Evolutionary conservation across 768 basidiomycete genomes (phyloP), one percentile per base, ranked within the genome.

Genomic region (Gloeostereum incarnatum): DNA sequence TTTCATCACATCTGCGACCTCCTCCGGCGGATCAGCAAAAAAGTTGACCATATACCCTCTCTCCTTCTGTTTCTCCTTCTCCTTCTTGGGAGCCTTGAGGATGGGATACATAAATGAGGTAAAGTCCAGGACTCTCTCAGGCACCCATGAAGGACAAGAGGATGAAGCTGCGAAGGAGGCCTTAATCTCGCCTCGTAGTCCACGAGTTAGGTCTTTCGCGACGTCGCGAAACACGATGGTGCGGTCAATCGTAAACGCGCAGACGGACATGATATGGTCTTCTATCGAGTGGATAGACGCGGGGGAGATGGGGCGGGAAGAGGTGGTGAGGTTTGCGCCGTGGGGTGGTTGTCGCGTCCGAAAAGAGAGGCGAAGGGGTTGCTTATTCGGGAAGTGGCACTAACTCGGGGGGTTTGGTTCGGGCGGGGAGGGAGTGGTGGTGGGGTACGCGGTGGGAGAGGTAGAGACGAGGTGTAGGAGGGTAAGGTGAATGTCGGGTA

Each of bases 291-390:
- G 58, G 30, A 61, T 38, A 23, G 64, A 61, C 13, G 58, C 43
- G 10, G 51, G 1, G 55, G 53, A n/a, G 54, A 52, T 47, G 59
- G 23, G 45, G 63, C 38, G 43, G 58, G 41, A 43, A 52, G 32
- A 1, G 66, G 40, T 2, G 59, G 45, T 19, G 63, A 44, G 19
- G 51, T 36, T 14, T 54, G 44, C 2, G 56, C 25, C 11, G 56
- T 6, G 59, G 51, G 17, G 49, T 51, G 40, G 49, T 50, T 41
- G 50, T 61, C 14, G 54, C 45, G 11, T 4, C 78, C 83, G 48
- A 88, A 89, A n/a, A 92, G 67, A 1, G 81, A 81, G 0, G 85
- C 81, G 47, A 92, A 91, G 0, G 87, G 80, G 48, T 82, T 83
- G 19, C 71, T 56, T 8, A 88, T 66, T 1, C 84, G 68, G 0